These are phyloP conservation scores for Aspergillus luchuensis DNA, from an alignment of 2,329 filamentous ascomycete genomes.

Conservation along the genomic window DNA sequence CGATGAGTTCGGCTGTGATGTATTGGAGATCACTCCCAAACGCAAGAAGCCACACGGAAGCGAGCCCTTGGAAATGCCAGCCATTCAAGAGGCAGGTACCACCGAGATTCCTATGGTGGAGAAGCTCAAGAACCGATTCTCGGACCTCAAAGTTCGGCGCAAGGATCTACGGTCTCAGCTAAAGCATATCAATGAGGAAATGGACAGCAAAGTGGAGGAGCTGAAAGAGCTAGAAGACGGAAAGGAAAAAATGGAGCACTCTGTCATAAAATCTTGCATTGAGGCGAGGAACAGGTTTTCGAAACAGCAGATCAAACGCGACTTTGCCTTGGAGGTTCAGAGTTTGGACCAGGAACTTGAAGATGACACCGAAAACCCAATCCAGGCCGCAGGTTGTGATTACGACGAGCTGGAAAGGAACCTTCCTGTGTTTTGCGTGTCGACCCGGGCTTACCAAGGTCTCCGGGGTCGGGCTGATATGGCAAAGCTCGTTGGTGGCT, in stretches of 20 bases:
- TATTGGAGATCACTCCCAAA: background rate
- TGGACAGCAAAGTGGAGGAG: slow-evolving; percentile 27
- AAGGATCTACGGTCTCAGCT: background rate
- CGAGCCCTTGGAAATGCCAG: no score
- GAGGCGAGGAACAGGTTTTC: slow-evolving; percentile 14
- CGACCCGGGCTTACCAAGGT: slow-evolving; percentile 64
- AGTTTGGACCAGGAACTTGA: slow-evolving; percentile 6
- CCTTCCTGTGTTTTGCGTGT: slow-evolving; percentile 67
- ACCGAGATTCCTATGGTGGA: background rate
- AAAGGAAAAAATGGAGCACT: slow-evolving; percentile 32
- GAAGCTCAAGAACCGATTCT: background rate
- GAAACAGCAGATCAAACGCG: slow-evolving; percentile 6
- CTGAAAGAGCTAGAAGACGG: slow-evolving; percentile 42
- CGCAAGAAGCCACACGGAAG: background rate
- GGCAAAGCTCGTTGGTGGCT: slow-evolving; percentile 57
- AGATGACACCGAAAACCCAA: slow-evolving; percentile 46
- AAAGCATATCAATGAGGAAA: background rate
- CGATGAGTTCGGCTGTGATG: background rate
- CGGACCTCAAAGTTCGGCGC: background rate
- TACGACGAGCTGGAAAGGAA: slow-evolving; percentile 59
- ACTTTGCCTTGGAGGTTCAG: slow-evolving; percentile 6
- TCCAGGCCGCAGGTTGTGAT: slow-evolving; percentile 47
- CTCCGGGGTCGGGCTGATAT: slow-evolving; percentile 57
- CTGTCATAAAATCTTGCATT: slow-evolving; percentile 12
- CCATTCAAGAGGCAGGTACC: background rate